Evolutionary conservation across 495 filamentous ascomycete genomes (phyloP), one percentile per base, ranked within the genome.

Genomic region (Chaetomidium leptoderma): DNA sequence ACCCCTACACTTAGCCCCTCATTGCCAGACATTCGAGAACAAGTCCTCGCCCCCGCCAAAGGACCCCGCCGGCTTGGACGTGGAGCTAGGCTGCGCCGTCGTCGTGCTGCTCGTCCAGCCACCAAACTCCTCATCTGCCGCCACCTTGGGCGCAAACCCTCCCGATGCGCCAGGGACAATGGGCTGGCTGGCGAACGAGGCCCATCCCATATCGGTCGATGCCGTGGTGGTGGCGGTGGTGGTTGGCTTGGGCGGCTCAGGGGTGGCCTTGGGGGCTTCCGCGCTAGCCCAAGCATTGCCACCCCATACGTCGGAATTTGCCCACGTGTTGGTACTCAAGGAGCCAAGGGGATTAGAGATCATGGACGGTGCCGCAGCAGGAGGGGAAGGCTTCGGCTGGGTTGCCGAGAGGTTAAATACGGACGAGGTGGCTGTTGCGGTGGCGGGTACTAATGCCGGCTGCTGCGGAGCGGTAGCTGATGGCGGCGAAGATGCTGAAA

Each of bases 11-110:
- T n/a, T n/a, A n/a, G 40, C 21, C 6, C 5, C 17, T 72, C 73
- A 95, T 72, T 89, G 79, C 91, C 91, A 96, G 58, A 96, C 91
- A 74, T 96, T 96, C 39, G 88, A 91, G 70, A 95, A 96, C 65
- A 96, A 71, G 76, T 96, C 91, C 62, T 96, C 91, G 53, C 76
- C 76, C 13, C 78, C 83, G 4, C 82, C 84, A 72, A 89, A 86
- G 54, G 86, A 86, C 0, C 64, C 56, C 7, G 60, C 69, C 13
- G 74, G 59, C 61, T 76, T 78, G 19, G 69, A 43, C 30, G 63
- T 58, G 29, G 63, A 65, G 44, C 55, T 69, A 26, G 68, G 82
- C 51, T 66, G 56, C 46, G 74, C 57, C 49, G 66, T 55, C 23
- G 67, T 71, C n/a, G 78, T 76, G 50, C 78, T 76, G 72, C 87